Conservation (phyloP, 306 rosid species). For the Cicer pinnatifidum region DNA sequence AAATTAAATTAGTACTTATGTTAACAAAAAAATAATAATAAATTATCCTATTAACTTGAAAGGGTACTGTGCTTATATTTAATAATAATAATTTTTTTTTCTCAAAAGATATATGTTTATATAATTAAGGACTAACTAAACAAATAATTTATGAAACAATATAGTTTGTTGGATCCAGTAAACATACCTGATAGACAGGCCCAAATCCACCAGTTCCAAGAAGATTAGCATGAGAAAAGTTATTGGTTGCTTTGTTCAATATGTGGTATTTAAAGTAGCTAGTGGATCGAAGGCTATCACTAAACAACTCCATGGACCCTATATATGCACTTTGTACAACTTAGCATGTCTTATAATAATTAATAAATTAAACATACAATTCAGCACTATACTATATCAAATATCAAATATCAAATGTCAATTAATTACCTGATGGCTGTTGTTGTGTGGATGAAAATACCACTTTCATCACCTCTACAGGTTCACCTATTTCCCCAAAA, state of each 20-base stretch:
- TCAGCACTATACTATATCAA: no score
- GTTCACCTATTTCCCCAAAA: constrained; percentile 46
- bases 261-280: constrained; percentile 59
- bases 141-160: not conserved
- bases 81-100: no score
- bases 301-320: constrained; percentile 26
- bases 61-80: no score
- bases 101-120: no score
- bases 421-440: constrained; percentile 54
- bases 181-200: constrained; percentile 75
- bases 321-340: not conserved
- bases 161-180: not conserved
- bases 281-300: constrained; percentile 59
- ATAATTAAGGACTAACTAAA: no score
- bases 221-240: constrained; percentile 56
- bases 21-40: no score
- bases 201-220: constrained; percentile 95
- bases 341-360: not conserved
- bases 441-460: constrained; percentile 47
- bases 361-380: no score
- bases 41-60: no score
- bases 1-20: no score
- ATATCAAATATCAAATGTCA: no score
- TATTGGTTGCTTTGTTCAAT: constrained; percentile 74
- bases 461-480: constrained; percentile 48